phyloP scores from a whole-genome alignment of 805 yeast genomes.

The Saccharomycopsis microspora region DNA sequence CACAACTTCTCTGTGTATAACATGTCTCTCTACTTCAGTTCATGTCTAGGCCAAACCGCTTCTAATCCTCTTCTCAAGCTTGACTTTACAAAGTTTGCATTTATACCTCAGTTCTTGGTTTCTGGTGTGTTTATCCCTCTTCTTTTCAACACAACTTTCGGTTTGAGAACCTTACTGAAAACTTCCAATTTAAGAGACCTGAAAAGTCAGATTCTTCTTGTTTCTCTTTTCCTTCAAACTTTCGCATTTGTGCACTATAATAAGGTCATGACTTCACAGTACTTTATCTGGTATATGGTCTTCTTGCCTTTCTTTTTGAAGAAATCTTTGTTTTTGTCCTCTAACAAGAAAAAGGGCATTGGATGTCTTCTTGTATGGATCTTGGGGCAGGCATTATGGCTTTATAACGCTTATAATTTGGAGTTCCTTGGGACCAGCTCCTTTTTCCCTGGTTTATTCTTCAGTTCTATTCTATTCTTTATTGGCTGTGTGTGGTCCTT shows the following conservation, averaged over 20 bases:
- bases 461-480: conserved; percentile 48
- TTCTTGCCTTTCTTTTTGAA: conserved; percentile 66
- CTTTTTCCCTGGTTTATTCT: conserved; percentile 48
- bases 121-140: conserved; percentile 51
- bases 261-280: conserved; percentile 87
- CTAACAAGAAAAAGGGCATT: conserved; percentile 27
- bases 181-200: conserved; percentile 13
- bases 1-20: conserved; percentile 91
- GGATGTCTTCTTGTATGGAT: conserved; percentile 49
- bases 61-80: conserved; percentile 7
- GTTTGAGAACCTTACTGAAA: conserved; percentile 17
- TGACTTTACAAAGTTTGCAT: conserved; percentile 49
- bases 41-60: conserved; percentile 23
- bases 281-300: conserved; percentile 89
- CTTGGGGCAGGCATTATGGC: conserved; percentile 64
- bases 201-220: conserved; percentile 26
- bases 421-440: conserved; percentile 70
- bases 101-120: conserved; percentile 68
- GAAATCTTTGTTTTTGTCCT: conserved; percentile 27
- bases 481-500: conserved; percentile 49
- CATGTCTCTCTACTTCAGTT: conserved; percentile 52
- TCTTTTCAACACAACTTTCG: conserved; percentile 7
- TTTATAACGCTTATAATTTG: conserved; percentile 60
- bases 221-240: conserved; percentile 64
- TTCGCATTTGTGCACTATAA: conserved; percentile 68